Evolutionary conservation across 1,139 yeast genomes (phyloP).

Genomic region (Yamadazyma siamensis): DNA sequence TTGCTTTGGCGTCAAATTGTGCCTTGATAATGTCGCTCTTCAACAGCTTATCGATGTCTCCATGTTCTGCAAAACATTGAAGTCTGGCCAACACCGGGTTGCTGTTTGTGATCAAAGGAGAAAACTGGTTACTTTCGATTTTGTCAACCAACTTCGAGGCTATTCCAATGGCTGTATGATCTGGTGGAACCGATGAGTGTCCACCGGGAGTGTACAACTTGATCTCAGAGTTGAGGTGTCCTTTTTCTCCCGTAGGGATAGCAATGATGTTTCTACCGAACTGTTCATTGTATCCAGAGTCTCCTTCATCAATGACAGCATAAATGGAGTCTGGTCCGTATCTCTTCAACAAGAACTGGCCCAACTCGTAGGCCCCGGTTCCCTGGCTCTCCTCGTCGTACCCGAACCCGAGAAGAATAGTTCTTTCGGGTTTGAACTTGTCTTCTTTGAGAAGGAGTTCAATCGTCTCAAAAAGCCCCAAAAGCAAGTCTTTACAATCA

Average conservation of each 20-base stretch:
- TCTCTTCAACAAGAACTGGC: constrained; percentile 24
- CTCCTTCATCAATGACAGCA: constrained; percentile 49
- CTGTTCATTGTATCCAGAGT: constrained; percentile 25
- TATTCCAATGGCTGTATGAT: constrained; percentile 46
- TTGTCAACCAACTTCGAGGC: constrained; percentile 35
- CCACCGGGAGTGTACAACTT: constrained; percentile 48
- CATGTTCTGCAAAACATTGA: constrained; percentile 45
- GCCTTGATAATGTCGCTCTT: constrained; percentile 38
- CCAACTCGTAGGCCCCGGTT: constrained; percentile 32
- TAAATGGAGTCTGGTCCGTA: constrained; percentile 42
- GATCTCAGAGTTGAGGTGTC: constrained; percentile 37
- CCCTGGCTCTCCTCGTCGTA: constrained; percentile 50
- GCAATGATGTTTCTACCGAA: constrained; percentile 50
- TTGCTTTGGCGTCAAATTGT: constrained; percentile 38
- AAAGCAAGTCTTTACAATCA: constrained; percentile 45
- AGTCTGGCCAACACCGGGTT: constrained; percentile 42
- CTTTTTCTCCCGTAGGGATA: constrained; percentile 53
- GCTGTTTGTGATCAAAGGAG: constrained; percentile 31
- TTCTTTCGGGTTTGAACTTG: constrained; percentile 37
- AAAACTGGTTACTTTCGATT: constrained; percentile 35
- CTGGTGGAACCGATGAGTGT: constrained; percentile 48
- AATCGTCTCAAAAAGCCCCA: constrained; percentile 39
- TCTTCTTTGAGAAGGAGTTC: constrained; percentile 37
- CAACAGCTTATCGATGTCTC: constrained; percentile 26
- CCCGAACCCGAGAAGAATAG: constrained; percentile 44